Percentiles rank a stretch among this genome's conserved stretches.
Conservation (phyloP, 2,329 filamentous ascomycete species). For the Penicillium fuscoglaucum region DNA sequence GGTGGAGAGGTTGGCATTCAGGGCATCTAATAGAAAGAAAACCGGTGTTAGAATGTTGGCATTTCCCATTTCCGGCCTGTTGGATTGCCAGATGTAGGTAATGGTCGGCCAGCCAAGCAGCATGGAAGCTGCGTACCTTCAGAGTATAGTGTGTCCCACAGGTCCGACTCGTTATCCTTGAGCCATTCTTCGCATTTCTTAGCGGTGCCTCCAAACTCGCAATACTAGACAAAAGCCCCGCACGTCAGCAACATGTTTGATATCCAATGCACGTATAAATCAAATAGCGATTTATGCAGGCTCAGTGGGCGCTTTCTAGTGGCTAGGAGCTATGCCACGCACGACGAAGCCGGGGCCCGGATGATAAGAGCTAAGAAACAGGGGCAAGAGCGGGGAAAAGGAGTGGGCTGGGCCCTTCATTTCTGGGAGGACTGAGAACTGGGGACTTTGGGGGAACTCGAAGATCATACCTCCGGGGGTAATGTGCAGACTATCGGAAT, state of each 20-base stretch:
- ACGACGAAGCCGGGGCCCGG: background rate
- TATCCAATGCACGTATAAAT: background rate
- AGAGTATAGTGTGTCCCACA: constrained; percentile 83
- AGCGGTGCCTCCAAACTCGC: constrained; percentile 93
- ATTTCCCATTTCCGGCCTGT: background rate
- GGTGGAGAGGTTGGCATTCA: constrained; percentile 79
- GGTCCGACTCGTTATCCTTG: constrained; percentile 66
- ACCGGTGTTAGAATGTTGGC: background rate
- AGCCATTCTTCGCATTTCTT: constrained; percentile 99
- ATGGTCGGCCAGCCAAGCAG: background rate
- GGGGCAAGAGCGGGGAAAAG: background rate
- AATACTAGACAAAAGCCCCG: constrained; percentile 79
- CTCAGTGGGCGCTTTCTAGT: constrained; percentile 1
- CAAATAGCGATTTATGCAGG: background rate
- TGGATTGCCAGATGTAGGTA: background rate
- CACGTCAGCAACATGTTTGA: constrained; percentile 4
- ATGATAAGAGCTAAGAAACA: constrained; percentile 2
- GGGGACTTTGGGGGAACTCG: background rate
- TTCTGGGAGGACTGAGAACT: background rate
- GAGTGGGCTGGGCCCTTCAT: background rate
- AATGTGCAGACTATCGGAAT: constrained; percentile 58
- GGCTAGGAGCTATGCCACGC: constrained; percentile 6
- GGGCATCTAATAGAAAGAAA: constrained; percentile 59
- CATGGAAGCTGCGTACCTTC: constrained; percentile 57
- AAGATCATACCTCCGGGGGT: constrained; percentile 62